These are phyloP conservation scores for Asterophora lycoperdoides DNA, from an alignment of 768 basidiomycete species.

Conservation along the genomic window DNA sequence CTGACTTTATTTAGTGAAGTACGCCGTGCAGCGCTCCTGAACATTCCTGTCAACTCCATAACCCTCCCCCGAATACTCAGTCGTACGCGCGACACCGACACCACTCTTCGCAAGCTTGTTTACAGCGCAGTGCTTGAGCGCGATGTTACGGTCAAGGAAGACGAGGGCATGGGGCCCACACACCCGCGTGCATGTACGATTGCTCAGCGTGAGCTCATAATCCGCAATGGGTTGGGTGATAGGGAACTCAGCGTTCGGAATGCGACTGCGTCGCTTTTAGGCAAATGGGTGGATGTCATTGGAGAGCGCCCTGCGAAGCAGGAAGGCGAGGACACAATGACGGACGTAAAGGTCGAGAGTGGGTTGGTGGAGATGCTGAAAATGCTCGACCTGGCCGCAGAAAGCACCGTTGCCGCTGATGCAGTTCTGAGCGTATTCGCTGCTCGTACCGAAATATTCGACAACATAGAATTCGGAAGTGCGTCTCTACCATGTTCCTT, in stretches of 20 bases:
- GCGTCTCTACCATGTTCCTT: constrained; percentile 17
- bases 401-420: constrained; percentile 63
- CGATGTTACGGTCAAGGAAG: constrained; percentile 26
- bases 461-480: constrained; percentile 69
- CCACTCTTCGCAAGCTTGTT: constrained; percentile 66
- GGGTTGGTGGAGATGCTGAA: constrained; percentile 19
- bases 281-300: constrained; percentile 69
- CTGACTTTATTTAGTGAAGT: constrained; percentile 60
- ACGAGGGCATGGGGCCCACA: constrained; percentile 42
- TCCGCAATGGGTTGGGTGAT: constrained; percentile 82
- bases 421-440: constrained; percentile 72
- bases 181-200: constrained; percentile 67
- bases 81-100: constrained; percentile 78
- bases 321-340: constrained; percentile 21
- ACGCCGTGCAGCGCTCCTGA: constrained; percentile 71
- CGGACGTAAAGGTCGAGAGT: constrained; percentile 19
- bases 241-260: constrained; percentile 69
- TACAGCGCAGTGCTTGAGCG: constrained; percentile 57
- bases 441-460: constrained; percentile 59
- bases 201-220: constrained; percentile 70
- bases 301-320: constrained; percentile 32
- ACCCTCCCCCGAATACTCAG: constrained; percentile 67
- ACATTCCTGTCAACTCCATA: constrained; percentile 51
- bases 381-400: constrained; percentile 55
- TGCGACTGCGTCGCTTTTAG: constrained; percentile 70